These are phyloP conservation scores for Populus tremula DNA, from an alignment of 345 rosid genomes.

Conservation along the genomic window DNA sequence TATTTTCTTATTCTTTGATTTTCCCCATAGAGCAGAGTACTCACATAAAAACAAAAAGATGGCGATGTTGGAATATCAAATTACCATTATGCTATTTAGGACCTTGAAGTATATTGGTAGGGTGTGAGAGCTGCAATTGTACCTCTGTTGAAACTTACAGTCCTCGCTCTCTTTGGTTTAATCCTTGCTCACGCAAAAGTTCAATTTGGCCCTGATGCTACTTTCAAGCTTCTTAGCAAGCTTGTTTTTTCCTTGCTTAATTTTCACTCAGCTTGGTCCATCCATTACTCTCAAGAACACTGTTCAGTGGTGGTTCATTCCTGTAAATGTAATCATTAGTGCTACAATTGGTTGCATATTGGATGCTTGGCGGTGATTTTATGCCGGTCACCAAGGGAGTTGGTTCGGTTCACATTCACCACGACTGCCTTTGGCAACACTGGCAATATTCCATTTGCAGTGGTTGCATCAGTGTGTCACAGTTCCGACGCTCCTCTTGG, in stretches of 20 bases:
- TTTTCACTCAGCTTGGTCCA: constrained; percentile 34
- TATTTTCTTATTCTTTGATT: too few relatives aligned
- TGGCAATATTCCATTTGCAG: constrained; percentile 31
- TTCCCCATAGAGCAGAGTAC: too few relatives aligned
- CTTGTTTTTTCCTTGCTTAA: constrained; percentile 43
- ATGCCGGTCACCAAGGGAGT: constrained; percentile 35
- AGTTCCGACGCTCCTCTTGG: constrained; percentile 31
- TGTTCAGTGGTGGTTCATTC: constrained; percentile 44
- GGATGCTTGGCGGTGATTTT: constrained; percentile 25
- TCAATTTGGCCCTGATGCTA: constrained; percentile 35
- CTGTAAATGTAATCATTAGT: constrained; percentile 33
- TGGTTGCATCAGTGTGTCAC: constrained; percentile 36
- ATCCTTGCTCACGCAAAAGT: constrained; percentile 25
- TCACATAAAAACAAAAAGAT: too few relatives aligned
- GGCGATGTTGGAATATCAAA: too few relatives aligned
- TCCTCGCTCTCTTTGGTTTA: constrained; percentile 29
- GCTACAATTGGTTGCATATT: constrained; percentile 31
- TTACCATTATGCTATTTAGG: too few relatives aligned
- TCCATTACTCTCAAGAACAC: constrained; percentile 21
- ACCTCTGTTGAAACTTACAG: constrained; percentile 39
- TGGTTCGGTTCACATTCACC: constrained; percentile 37
- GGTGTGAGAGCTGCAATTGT: constrained; percentile 20
- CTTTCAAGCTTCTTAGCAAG: constrained; percentile 32
- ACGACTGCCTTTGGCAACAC: constrained; percentile 45
- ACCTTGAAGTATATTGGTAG: background rate